Evolutionary conservation across 2,329 filamentous ascomycete species (phyloP).

Genomic region (Amesomyces nigricolor): DNA sequence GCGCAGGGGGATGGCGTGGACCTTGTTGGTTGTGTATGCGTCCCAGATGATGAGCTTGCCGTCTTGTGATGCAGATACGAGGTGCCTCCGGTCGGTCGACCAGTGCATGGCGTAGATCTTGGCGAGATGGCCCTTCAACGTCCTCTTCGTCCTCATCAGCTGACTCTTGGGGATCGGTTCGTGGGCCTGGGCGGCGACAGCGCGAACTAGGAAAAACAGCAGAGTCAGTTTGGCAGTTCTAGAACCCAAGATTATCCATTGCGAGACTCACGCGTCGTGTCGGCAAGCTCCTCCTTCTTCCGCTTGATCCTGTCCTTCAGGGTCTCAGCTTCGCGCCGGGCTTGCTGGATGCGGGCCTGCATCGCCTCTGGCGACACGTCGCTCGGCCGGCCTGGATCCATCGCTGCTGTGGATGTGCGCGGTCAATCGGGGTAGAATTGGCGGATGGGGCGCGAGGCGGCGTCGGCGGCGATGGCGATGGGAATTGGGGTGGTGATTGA

Average conservation of each 20-base stretch:
- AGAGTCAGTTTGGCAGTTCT: conserved; percentile 19
- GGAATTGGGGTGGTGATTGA: conserved; percentile 11
- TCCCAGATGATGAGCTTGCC: conserved; percentile 99
- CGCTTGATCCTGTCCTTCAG: conserved; percentile 98
- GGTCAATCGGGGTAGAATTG: conserved; percentile 18
- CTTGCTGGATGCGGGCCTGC: conserved; percentile 88
- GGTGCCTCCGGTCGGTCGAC: conserved; percentile 95
- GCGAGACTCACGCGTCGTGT: conserved; percentile 80
- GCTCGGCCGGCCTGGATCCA: conserved; percentile 51
- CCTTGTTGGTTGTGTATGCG: conserved; percentile 98
- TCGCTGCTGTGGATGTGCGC: conserved; percentile 28
- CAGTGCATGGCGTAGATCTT: conserved; percentile 99
- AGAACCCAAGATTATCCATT: conserved; percentile 4
- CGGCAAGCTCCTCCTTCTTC: conserved; percentile 99
- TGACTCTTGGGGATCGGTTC: conserved; percentile 85
- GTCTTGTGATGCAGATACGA: conserved; percentile 96
- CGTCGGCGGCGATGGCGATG: conserved; percentile 20
- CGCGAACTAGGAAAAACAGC: conserved; percentile 59
- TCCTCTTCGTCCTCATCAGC: conserved; percentile 95
- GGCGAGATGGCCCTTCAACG: conserved; percentile 92
- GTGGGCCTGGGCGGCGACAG: conserved; percentile 86
- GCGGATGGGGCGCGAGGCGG: conserved; percentile 11
- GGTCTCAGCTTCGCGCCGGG: conserved; percentile 93
- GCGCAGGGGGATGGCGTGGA: conserved; percentile 93
- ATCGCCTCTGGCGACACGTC: conserved; percentile 70